These are phyloP conservation scores for Chlamydomonas schloesseri DNA, from an alignment of 139 green algal species.

Conservation along the genomic window DNA sequence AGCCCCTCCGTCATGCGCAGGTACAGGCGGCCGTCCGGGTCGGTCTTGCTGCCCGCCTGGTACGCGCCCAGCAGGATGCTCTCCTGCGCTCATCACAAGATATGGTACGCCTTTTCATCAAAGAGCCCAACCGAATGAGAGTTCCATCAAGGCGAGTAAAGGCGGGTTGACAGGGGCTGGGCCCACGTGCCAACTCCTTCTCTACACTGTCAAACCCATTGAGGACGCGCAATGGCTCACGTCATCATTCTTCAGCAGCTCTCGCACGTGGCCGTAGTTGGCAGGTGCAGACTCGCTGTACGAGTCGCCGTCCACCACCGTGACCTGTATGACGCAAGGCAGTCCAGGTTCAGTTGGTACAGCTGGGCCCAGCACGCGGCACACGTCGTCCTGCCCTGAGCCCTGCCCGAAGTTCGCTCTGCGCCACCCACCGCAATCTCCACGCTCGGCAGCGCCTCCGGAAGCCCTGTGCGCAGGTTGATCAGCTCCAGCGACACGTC, in stretches of 20 bases:
- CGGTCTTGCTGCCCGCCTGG: constrained; percentile 35
- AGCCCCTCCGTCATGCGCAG: constrained; percentile 52
- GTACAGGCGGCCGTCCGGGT: constrained; percentile 25
- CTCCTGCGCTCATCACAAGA: constrained; percentile 1
- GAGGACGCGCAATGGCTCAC: no score
- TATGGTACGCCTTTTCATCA: no score
- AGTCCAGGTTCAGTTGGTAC: no score
- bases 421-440: constrained; percentile 52
- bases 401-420: no score
- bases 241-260: constrained; percentile 67
- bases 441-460: constrained; percentile 40
- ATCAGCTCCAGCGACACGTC: constrained; percentile 66
- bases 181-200: no score
- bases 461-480: constrained; percentile 38
- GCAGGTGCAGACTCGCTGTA: constrained; percentile 38
- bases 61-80: constrained; percentile 40
- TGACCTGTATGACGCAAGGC: constrained; percentile 64
- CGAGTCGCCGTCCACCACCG: constrained; percentile 65
- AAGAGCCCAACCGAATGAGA: no score
- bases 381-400: no score
- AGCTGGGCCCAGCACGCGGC: no score
- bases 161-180: no score
- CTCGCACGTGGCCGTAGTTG: constrained; percentile 45
- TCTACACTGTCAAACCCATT: no score
- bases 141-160: no score